phyloP scores from a whole-genome alignment of 306 rosid species.

The Crotalaria pallida region DNA sequence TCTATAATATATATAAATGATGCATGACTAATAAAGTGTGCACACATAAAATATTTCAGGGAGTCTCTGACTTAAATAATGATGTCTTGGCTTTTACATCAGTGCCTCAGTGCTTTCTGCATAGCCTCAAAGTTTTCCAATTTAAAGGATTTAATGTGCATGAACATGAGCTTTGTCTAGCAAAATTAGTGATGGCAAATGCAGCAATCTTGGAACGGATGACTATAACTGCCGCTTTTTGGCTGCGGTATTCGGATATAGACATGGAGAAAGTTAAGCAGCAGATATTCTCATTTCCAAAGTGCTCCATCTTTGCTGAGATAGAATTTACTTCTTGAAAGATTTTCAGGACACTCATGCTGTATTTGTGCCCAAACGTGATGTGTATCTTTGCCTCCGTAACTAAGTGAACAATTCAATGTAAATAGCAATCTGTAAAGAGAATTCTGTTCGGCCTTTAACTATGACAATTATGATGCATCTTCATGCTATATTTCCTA shows the following conservation, averaged over 20 bases:
- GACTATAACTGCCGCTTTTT: slow-evolving; percentile 11
- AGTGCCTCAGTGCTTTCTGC: slow-evolving; percentile 30
- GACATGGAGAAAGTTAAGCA: slow-evolving; percentile 29
- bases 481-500: not conserved
- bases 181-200: slow-evolving; percentile 22
- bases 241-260: slow-evolving; percentile 24
- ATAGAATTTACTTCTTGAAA: slow-evolving; percentile 15
- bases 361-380: not conserved
- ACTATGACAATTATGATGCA: not conserved
- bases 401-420: too few relatives aligned
- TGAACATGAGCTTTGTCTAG: slow-evolving; percentile 26
- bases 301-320: slow-evolving; percentile 13
- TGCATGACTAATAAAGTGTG: not conserved
- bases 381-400: too few relatives aligned
- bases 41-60: slow-evolving; percentile 23
- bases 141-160: slow-evolving; percentile 19
- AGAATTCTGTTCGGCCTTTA: not conserved
- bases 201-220: slow-evolving; percentile 27
- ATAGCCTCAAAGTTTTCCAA: slow-evolving; percentile 20
- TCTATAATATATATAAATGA: not conserved
- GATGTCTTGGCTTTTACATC: slow-evolving; percentile 8
- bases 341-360: not conserved
- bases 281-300: slow-evolving; percentile 24
- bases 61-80: slow-evolving; percentile 24
- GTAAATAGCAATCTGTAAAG: too few relatives aligned